Base-by-base conservation (phyloP, 2,329 filamentous ascomycete genomes). In the Ophiostoma populinum region DNA sequence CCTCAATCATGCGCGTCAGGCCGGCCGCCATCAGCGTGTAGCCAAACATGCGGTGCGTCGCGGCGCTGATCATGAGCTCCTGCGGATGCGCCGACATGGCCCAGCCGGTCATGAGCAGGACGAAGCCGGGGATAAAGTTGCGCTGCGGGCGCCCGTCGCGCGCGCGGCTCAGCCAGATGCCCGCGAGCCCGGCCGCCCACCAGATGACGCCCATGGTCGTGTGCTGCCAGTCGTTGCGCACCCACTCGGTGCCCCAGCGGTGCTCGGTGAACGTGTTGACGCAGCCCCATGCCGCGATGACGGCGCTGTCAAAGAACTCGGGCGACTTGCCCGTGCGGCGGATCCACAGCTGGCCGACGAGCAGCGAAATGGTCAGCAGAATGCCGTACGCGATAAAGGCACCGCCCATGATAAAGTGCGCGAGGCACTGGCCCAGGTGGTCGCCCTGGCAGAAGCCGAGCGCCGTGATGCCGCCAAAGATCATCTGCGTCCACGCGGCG, bases 121-220 rank as follows among this genome's bases (percentile, higher is more conserved):
- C 83, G 43, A 95, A 80, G 10, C 74, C 86, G 1, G 90, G 90
- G 36, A 98, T 75, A 41, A 98, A 73, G 58, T 98, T 98, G 46
- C 90, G 72, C 63, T 87, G 85, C 7, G 90, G 86, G 27, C 73
- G 67, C 34, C 90, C 87, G 43, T 87, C 75, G 38, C 82, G 73
- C 51, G 77, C 82, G 42, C 73, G 70, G 53, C 83, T 92, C 25
- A 98, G 64, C 90, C 87, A 98, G 35, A 98, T 68, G 27, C 90
- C 90, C 9, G 87, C 69, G 20, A 98, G 61, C 17, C 90, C 90
- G 7, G 90, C 87, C 47, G 75, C 80, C 87, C 87, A 98, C 90
- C 90, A 98, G 34, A 98, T 75, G 42, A 98, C 73, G n/a, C 90
- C 90, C 87, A 98, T 95, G n/a, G 80, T 82, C 0, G 90, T 98